Evolutionary conservation across 495 filamentous ascomycete species (phyloP).

Genomic region (Aspergillus ellipticus): DNA sequence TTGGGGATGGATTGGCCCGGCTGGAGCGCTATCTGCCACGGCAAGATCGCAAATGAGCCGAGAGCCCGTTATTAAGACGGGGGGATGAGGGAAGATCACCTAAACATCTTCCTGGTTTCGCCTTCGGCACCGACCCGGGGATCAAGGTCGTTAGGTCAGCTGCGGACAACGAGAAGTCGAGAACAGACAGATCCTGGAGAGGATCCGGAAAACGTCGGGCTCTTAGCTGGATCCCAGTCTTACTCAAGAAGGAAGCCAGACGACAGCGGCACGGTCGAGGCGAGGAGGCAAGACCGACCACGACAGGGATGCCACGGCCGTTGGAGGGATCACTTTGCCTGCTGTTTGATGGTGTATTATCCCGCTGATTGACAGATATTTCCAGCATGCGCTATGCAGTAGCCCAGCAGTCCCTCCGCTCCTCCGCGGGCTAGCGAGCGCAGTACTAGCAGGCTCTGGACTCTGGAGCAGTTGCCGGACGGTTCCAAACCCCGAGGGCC

Average conservation of each 20-base stretch:
- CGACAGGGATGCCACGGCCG: constrained; percentile 3
- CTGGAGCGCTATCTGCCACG: not conserved
- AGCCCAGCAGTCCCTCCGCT: constrained; percentile 3
- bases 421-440: not conserved
- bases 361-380: constrained; percentile 3
- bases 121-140: not conserved
- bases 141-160: not conserved
- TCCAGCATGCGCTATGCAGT: constrained; percentile 5
- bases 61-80: not conserved
- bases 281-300: not conserved
- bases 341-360: not conserved
- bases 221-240: not conserved
- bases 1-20: not conserved
- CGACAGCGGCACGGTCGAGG: not conserved
- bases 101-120: not conserved
- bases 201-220: not conserved
- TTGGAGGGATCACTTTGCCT: constrained; percentile 10
- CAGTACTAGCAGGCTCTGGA: not conserved
- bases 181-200: not conserved
- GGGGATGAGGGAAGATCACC: not conserved
- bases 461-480: no score
- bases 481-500: not conserved
- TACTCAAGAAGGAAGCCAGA: not conserved
- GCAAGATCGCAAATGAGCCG: not conserved
- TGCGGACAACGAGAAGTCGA: not conserved